Base-by-base conservation (phyloP, 768 basidiomycete genomes). In the Suillus weaverae region DNA sequence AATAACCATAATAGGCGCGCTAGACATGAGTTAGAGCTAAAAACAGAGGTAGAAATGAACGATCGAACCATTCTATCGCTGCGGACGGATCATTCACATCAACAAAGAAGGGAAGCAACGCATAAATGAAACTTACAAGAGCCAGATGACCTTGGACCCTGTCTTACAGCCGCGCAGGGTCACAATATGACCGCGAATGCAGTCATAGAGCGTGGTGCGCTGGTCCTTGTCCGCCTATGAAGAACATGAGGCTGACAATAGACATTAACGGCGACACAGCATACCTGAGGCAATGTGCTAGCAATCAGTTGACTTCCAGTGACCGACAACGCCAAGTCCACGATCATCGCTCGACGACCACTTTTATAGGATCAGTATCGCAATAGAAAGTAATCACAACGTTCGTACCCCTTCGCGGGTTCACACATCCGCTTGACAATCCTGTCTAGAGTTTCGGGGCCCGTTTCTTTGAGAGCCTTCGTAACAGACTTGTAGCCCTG, bases 151-250 rank as follows among this genome's bases (percentile, higher is more conserved):
- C 73, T 93, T 94, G 1, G 92, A 94, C 33, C 93, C 93, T 2
- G 93, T 93, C 81, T 94, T 94, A 73, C 92, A 94, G 26, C 93
- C 93, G 43, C 93, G 86, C n/a, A 95, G 81, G 35, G 92, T 94
- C 55, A 94, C 92, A 68, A 94, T 93, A 71, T 94, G 92, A 4
- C 91, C 91, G 44, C 89, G 84, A 67, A 94, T 93, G 70, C 93
- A 93, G 50, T 94, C 92, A 70, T 93, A 94, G 41, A 95, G 80
- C 65, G 88, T 75, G 3, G 89, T 86, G 26, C 93, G 87, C 73
- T 95, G 93, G 61, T 94, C 93, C 75, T 93, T 92, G 77, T 93
- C 91, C 62, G 90, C 91, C 92, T 93, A 26, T 33, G 46, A 59
- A 22, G 51, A 64, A 62, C 30, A 38, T 67, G 50, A 74, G 60